Conservation (phyloP, 2,329 filamentous ascomycete genomes). For the Scedosporium boydii region DNA sequence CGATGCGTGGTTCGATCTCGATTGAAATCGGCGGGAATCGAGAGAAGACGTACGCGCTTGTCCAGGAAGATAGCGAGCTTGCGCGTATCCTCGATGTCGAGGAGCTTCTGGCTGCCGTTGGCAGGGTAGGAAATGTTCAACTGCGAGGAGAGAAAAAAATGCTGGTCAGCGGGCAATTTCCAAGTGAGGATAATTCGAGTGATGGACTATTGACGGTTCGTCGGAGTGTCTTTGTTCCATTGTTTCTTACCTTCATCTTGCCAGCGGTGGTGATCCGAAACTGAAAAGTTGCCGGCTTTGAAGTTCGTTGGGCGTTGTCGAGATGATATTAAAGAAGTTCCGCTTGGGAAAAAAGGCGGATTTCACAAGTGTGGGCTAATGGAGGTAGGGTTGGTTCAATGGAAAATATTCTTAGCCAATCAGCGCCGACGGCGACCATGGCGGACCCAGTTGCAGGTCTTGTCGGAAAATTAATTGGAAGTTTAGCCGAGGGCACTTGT, state of each 20-base stretch:
- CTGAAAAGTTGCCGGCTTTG: slow-evolving; percentile 1
- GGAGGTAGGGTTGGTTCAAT: slow-evolving; percentile 27
- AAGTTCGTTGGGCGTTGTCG: slow-evolving; percentile 3
- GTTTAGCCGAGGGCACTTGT: neutral
- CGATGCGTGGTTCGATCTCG: neutral
- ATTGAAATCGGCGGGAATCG: neutral
- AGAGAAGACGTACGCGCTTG: slow-evolving; percentile 62
- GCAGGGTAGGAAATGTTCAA: slow-evolving; percentile 78
- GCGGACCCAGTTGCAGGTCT: neutral
- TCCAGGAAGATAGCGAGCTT: slow-evolving; percentile 99
- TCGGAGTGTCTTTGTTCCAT: neutral
- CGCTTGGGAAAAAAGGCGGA: slow-evolving; percentile 8
- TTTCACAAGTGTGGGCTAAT: slow-evolving; percentile 30
- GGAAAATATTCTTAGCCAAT: slow-evolving; percentile 21
- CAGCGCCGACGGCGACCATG: slow-evolving; percentile 6
- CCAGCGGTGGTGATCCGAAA: slow-evolving; percentile 22
- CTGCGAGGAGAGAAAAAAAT: slow-evolving; percentile 21
- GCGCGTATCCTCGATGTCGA: slow-evolving; percentile 99
- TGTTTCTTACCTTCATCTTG: slow-evolving; percentile 36
- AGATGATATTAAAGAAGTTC: slow-evolving; percentile 3
- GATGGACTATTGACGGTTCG: neutral
- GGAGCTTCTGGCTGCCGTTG: slow-evolving; percentile 99
- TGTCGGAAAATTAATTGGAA: neutral
- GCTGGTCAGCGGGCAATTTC: slow-evolving; percentile 20
- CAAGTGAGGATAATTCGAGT: neutral